Base-by-base conservation (phyloP, 192 early-diverging fungal genomes). In the Paraglomus occultum region DNA sequence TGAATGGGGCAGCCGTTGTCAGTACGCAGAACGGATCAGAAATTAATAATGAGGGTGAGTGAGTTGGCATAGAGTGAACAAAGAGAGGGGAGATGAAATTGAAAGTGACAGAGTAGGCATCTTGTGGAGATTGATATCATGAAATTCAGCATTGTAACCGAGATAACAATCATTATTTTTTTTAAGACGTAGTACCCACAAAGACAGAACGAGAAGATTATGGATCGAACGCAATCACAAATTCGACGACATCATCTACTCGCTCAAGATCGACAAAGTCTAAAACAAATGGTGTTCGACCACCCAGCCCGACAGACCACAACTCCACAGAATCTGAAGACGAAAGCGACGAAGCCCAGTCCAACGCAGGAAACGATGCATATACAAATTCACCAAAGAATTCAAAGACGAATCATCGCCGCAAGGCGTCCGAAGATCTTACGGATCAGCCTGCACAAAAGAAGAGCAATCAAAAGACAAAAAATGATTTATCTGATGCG, bases 401-500 rank as follows among this genome's bases (percentile, higher is more conserved):
- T 78, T 70, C 8, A 66, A 77, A 61, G 71, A 74, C n/a, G 59
- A 71, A 4, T 17, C 48, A 8, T 73, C 73, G 67, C 5, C 58
- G 57, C 54, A 73, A 77, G 59, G 67, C 77, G 0, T 65, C 61
- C 15, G 74, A 79, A 15, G 54, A 51, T 65, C 44, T 65, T 39
- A 69, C 42, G 50, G 62, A 60, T 54, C 68, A 46, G 72, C 58
- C 20, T n/a, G 54, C 68, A 58, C 46, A 22, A 54, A 64, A 58
- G 74, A 74, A 67, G 74, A 68, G 49, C 51, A 71, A 31, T 38
- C 74, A 17, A 71, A 57, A 48, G 71, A 23, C 53, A 64, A 74
- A 50, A 39, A 74, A 77, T 61, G 76, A 80, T 78, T 71, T 48
- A 79, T 79, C 81, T 23, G 84, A 79, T 8, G 89, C 89, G 46